Conservation (phyloP, 768 basidiomycete genomes). For the Leccinum longicurvipes region DNA sequence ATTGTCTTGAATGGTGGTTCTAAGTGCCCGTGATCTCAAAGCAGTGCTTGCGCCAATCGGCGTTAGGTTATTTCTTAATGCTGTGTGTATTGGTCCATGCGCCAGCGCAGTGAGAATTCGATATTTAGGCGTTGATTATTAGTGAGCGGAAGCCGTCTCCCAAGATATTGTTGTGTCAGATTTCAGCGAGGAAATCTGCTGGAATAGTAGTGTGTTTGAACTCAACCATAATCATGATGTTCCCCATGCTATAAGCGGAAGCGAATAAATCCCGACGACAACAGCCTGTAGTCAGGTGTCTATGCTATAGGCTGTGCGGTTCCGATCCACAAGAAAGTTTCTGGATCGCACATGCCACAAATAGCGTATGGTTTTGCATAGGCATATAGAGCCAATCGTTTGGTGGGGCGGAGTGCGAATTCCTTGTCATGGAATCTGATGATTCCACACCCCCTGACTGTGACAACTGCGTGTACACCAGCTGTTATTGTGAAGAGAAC, state of each 20-base stretch:
- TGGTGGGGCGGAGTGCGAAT: slow-evolving; percentile 22
- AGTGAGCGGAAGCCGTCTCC: slow-evolving; percentile 5
- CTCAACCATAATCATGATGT: neutral
- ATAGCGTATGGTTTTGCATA: neutral
- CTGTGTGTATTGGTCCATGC: slow-evolving; percentile 2
- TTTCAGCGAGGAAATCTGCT: neutral
- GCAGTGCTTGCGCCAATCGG: slow-evolving; percentile 1
- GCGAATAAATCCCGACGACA: neutral
- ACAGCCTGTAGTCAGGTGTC: neutral
- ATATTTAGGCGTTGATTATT: neutral
- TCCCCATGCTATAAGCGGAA: neutral
- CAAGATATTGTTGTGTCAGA: neutral
- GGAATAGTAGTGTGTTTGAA: neutral
- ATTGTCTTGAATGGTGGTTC: neutral
- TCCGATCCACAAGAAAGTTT: slow-evolving; percentile 10
- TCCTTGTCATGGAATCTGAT: slow-evolving; percentile 6
- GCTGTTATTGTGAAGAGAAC: slow-evolving; percentile 72
- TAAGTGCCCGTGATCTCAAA: slow-evolving; percentile 2
- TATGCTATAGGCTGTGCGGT: slow-evolving; percentile 1
- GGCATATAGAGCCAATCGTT: neutral
- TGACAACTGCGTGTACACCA: slow-evolving; percentile 46
- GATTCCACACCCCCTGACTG: slow-evolving; percentile 22
- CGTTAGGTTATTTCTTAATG: neutral
- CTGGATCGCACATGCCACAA: neutral
- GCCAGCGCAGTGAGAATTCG: slow-evolving; percentile 5